Percentiles rank a stretch among this genome's conserved stretches.
These are phyloP conservation scores for Sphagnum tenellum DNA, from an alignment of 225 moss, liverwort and hornwort genomes.

Conservation along the genomic window DNA sequence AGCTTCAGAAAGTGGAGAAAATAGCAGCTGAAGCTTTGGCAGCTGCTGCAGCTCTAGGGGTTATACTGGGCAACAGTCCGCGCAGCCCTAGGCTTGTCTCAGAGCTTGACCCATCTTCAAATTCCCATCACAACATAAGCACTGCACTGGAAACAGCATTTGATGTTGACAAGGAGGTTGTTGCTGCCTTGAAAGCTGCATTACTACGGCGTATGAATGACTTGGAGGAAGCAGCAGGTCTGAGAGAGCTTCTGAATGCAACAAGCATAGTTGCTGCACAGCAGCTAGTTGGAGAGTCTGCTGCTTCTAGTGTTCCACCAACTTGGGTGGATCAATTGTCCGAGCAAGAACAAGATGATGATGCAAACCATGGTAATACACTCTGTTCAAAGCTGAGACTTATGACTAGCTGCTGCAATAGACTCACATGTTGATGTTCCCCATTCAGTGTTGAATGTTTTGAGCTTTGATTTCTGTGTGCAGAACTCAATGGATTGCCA, in stretches of 20 bases:
- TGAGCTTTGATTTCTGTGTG: no score
- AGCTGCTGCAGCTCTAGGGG: slow-evolving; percentile 24
- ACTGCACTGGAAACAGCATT: slow-evolving; percentile 29
- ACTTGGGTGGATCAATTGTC: slow-evolving; percentile 22
- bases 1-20: slow-evolving; percentile 25
- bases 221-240: slow-evolving; percentile 13
- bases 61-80: slow-evolving; percentile 21
- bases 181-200: slow-evolving; percentile 24
- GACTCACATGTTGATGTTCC: no score
- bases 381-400: no score
- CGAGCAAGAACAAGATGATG: not conserved
- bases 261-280: slow-evolving; percentile 21
- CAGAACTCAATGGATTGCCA: no score
- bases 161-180: slow-evolving; percentile 34
- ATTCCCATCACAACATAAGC: slow-evolving; percentile 10
- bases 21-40: slow-evolving; percentile 23
- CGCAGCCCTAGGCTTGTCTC: slow-evolving; percentile 21
- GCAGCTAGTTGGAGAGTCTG: slow-evolving; percentile 7
- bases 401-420: no score
- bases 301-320: slow-evolving; percentile 6
- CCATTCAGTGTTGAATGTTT: no score
- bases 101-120: slow-evolving; percentile 10
- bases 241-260: slow-evolving; percentile 13
- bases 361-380: slow-evolving; percentile 4
- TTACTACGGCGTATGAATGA: slow-evolving; percentile 19